Percentiles rank a stretch among this genome's conserved stretches.
These are phyloP conservation scores for Penicillium oxalicum DNA, from an alignment of 2,329 filamentous ascomycete species.

Conservation along the genomic window DNA sequence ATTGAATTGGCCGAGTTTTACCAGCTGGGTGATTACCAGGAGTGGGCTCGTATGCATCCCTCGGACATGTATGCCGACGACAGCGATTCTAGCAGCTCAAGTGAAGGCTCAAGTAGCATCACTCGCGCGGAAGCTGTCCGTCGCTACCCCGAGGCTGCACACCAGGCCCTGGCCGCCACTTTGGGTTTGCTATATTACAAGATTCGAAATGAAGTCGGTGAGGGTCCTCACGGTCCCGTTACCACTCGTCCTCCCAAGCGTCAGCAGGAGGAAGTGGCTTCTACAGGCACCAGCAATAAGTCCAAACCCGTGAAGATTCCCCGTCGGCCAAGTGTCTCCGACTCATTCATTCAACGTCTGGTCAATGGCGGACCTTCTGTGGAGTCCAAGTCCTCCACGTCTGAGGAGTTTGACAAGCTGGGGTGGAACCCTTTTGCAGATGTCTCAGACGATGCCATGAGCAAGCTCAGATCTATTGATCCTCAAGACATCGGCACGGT, in stretches of 20 bases:
- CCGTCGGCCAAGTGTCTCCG: slow-evolving; percentile 29
- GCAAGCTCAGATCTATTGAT: slow-evolving; percentile 34
- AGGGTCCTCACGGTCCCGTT: slow-evolving; percentile 26
- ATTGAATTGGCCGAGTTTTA: slow-evolving; percentile 38
- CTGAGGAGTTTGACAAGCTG: slow-evolving; percentile 13
- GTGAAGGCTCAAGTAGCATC: slow-evolving; percentile 30
- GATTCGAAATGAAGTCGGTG: slow-evolving; percentile 37
- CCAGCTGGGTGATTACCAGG: slow-evolving; percentile 35
- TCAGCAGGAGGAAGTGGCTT: slow-evolving; percentile 30
- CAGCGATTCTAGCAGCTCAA: slow-evolving; percentile 37
- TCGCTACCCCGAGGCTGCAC: slow-evolving; percentile 34
- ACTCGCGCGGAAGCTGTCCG: slow-evolving; percentile 33
- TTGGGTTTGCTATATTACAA: slow-evolving; percentile 39
- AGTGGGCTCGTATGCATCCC: slow-evolving; percentile 34
- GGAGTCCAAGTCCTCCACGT: slow-evolving; percentile 19
- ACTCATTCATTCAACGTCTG: slow-evolving; percentile 26
- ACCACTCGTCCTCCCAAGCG: slow-evolving; percentile 30
- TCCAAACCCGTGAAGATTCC: slow-evolving; percentile 33
- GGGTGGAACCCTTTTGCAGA: slow-evolving; percentile 30
- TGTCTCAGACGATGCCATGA: slow-evolving; percentile 34
- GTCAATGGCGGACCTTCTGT: slow-evolving; percentile 31
- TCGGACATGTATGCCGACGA: slow-evolving; percentile 27
- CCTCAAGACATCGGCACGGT: slow-evolving; percentile 31
- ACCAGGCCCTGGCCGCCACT: slow-evolving; percentile 37
- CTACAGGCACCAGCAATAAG: slow-evolving; percentile 26